Evolutionary conservation across 176 grass and related monocot species (phyloP).

Genomic region (Bothriochloa decipiens): DNA sequence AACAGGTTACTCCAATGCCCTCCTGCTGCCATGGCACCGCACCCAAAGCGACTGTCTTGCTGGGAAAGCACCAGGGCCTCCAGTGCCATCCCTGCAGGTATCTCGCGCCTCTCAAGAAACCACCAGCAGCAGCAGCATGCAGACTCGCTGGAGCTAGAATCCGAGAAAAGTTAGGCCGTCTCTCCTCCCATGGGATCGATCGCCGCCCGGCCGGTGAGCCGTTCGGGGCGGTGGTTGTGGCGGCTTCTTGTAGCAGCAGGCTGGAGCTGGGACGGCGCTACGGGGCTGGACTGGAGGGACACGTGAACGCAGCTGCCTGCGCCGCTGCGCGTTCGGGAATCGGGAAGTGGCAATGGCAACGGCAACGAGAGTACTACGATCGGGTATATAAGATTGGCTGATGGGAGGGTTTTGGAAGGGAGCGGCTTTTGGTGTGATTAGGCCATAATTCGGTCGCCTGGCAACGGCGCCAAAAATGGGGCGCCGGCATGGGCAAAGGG

Average conservation of each 20-base stretch:
- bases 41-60: conserved; percentile 47
- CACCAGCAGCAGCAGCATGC: conserved; percentile 1
- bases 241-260: conserved; percentile 33
- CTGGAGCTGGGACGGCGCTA: not conserved
- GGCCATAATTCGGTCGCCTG: conserved; percentile 59
- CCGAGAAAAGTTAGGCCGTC: conserved; percentile 17
- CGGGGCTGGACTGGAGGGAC: conserved; percentile 7
- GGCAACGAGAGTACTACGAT: not conserved
- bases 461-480: conserved; percentile 25
- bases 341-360: not conserved
- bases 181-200: conserved; percentile 36
- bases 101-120: conserved; percentile 26
- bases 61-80: conserved; percentile 76
- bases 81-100: conserved; percentile 64
- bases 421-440: conserved; percentile 56
- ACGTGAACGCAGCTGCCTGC: conserved; percentile 47
- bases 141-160: not conserved
- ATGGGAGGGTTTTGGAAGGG: conserved; percentile 58
- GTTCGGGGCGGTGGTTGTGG: conserved; percentile 28
- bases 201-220: not conserved
- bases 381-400: conserved; percentile 38
- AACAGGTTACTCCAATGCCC: conserved; percentile 42
- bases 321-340: conserved; percentile 28
- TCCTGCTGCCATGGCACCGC: conserved; percentile 55
- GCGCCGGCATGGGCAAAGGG: conserved; percentile 1